These are phyloP conservation scores for Arthrobotrys entomopaga DNA, from an alignment of 2,329 filamentous ascomycete species.

Conservation along the genomic window DNA sequence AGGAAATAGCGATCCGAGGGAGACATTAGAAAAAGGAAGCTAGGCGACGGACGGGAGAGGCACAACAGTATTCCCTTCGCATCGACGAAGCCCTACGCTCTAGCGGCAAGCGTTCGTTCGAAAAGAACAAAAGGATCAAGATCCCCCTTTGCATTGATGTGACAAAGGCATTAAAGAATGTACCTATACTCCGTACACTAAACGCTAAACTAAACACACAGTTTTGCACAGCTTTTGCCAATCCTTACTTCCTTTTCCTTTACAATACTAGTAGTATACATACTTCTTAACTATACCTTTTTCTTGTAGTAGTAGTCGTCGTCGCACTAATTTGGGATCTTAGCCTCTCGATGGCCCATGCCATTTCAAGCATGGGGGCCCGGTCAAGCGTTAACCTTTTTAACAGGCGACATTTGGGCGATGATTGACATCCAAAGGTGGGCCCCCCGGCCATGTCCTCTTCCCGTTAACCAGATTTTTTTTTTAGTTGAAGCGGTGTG, in stretches of 20 bases:
- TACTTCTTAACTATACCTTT: neutral
- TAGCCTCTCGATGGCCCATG: slow-evolving; percentile 19
- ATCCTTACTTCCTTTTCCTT: no score
- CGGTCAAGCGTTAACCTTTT: slow-evolving; percentile 55
- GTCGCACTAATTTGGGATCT: slow-evolving; percentile 53
- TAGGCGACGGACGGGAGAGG: slow-evolving; percentile 51
- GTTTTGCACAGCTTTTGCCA: no score
- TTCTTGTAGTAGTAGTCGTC: slow-evolving; percentile 11
- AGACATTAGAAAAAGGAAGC: slow-evolving; percentile 34
- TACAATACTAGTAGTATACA: no score
- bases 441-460: slow-evolving; percentile 37
- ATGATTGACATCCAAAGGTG: slow-evolving; percentile 52
- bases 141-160: slow-evolving; percentile 7
- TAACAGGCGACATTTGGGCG: slow-evolving; percentile 52
- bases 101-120: slow-evolving; percentile 1
- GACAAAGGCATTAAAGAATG: slow-evolving; percentile 8
- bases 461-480: slow-evolving; percentile 41
- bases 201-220: slow-evolving; percentile 3
- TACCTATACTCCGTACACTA: slow-evolving; percentile 26
- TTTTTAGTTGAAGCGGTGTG: slow-evolving; percentile 7
- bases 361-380: slow-evolving; percentile 46
- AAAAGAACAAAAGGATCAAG: slow-evolving; percentile 14
- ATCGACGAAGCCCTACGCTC: slow-evolving; percentile 18
- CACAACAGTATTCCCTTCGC: slow-evolving; percentile 37
- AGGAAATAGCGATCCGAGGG: slow-evolving; percentile 22